phyloP scores from a whole-genome alignment of 2,329 filamentous ascomycete genomes.

The Davidsoniella virescens region DNA sequence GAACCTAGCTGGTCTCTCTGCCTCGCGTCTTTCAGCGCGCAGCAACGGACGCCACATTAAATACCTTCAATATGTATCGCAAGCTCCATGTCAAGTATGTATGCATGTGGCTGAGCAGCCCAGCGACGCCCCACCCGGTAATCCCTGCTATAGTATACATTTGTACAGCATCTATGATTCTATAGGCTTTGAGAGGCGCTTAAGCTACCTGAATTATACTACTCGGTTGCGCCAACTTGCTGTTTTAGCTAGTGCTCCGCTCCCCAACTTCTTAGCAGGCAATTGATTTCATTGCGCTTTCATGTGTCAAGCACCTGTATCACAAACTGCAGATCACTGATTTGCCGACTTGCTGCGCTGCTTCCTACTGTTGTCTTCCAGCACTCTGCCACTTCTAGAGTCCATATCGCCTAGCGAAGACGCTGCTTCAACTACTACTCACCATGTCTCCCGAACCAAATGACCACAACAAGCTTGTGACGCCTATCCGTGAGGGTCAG shows the following conservation, averaged over 20 bases:
- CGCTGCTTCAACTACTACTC: background rate
- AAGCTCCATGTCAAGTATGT: background rate
- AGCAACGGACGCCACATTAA: slow-evolving; percentile 4
- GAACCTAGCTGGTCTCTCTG: background rate
- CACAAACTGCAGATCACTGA: too few relatives aligned
- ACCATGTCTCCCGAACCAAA: background rate
- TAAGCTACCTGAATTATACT: too few relatives aligned
- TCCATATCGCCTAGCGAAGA: too few relatives aligned
- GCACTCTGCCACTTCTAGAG: too few relatives aligned
- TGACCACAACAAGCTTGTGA: slow-evolving; percentile 1
- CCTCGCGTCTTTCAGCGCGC: slow-evolving; percentile 4
- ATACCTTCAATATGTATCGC: background rate
- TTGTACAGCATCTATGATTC: too few relatives aligned
- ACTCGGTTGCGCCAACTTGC: too few relatives aligned
- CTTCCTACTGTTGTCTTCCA: background rate
- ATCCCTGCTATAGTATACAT: too few relatives aligned
- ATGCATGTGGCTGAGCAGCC: background rate
- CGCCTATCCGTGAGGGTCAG: slow-evolving; percentile 12
- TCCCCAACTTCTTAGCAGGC: too few relatives aligned
- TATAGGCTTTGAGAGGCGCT: too few relatives aligned
- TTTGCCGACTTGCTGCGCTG: background rate
- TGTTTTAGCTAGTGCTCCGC: too few relatives aligned
- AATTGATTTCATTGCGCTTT: too few relatives aligned
- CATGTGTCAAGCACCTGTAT: too few relatives aligned
- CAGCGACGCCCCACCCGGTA: background rate